Base-by-base conservation (phyloP, 2,329 filamentous ascomycete genomes). In the Triangularia verruculosa region DNA sequence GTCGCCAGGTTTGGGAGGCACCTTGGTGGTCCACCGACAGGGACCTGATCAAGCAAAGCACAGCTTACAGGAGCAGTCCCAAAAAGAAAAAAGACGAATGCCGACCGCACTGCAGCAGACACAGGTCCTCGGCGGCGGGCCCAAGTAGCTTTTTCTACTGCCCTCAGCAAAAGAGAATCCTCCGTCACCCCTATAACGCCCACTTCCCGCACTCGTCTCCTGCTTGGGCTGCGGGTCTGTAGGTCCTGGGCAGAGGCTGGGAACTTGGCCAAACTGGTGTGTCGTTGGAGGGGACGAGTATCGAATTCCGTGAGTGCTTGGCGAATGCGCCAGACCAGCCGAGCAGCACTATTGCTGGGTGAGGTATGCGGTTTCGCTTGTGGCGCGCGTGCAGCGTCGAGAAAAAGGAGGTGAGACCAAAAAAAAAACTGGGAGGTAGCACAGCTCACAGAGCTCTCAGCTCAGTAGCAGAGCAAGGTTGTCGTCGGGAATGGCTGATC, bases 1-100 rank as follows among this genome's bases (percentile, higher is more conserved):
- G 67, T 70, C 72, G 69, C 70, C 68, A 70, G 67, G 64, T 65
- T 66, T 68, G 68, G 68, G 66, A 64, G 65, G 69, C 68, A 69
- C 64, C 61, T 60, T 58, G 56, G 64, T 61, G 63, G 57, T 62
- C 66, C 67, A 64, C 64, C 61, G 58, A 65, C 28, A 59, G 28
- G 39, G 24, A 30, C 22, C 57, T 62, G 61, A 55, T 64, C 52
- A 61, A 34, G 15, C 39, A 56, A 61, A 34, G 15, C 39, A 56
- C 52, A 56, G 34, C 12, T 57, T 57, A 8, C 12, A 47, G n/a
- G 6, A 24, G 30, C 20, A 58, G 17, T n/a, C 51, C 51, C n/a
- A n/a, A n/a, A n/a, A n/a, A n/a, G n/a, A n/a, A 56, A 34, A 47
- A 56, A 56, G 25, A 28, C 57, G 59, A 15, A 17, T 24, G 59